Evolutionary conservation across 2,329 filamentous ascomycete species (phyloP).

Genomic region (Aspergillus japonicus): DNA sequence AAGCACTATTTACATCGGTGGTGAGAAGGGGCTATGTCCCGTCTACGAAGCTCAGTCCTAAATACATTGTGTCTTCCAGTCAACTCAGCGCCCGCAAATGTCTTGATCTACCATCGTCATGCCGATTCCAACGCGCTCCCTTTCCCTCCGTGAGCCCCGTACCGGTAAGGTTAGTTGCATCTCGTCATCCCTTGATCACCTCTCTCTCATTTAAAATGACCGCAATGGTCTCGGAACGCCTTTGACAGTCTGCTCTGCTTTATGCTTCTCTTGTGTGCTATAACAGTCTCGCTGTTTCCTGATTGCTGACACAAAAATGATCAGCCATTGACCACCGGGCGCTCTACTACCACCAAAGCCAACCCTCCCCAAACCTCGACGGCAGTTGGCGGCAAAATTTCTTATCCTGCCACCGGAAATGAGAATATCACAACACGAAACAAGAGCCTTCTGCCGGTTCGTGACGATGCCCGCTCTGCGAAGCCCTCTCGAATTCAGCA

Average conservation of each 20-base stretch:
- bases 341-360: conserved; percentile 19
- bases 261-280: not conserved
- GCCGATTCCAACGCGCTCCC: conserved; percentile 42
- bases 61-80: not conserved
- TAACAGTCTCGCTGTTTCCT: conserved; percentile 7
- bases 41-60: not conserved
- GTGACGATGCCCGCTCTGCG: conserved; percentile 20
- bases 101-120: conserved; percentile 23
- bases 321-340: conserved; percentile 27
- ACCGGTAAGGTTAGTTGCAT: conserved; percentile 29
- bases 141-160: conserved; percentile 36
- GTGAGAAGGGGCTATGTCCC: not conserved
- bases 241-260: not conserved
- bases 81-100: not conserved
- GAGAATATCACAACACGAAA: conserved; percentile 23
- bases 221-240: not conserved
- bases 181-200: conserved; percentile 4
- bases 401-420: conserved; percentile 15
- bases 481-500: conserved; percentile 20
- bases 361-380: conserved; percentile 13
- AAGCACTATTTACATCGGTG: conserved; percentile 2
- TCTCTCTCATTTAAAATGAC: not conserved
- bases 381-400: conserved; percentile 3
- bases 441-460: conserved; percentile 30
- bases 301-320: conserved; percentile 18